A percentile compares a stretch with the other conserved stretches of the same genome.
Conservation (phyloP, 192 early-diverging fungal species). For the Entrophospora sp. region DNA sequence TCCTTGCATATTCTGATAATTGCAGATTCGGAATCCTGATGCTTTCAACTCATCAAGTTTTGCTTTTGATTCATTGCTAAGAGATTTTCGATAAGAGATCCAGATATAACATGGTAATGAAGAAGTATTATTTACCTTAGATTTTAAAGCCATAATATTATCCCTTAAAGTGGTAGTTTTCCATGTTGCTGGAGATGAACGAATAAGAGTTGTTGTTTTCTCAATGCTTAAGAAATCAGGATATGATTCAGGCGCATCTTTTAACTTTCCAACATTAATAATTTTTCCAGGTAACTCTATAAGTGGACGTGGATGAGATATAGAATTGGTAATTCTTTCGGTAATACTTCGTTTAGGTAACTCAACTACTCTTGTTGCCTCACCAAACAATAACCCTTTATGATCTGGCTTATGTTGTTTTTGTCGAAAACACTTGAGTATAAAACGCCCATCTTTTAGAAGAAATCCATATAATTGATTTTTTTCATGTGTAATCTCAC, state of each 20-base stretch:
- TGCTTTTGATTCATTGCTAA: slow-evolving; percentile 5
- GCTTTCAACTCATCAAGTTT: not conserved
- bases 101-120: slow-evolving; percentile 2
- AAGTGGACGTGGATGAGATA: not conserved
- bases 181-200: not conserved
- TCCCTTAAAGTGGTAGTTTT: slow-evolving; percentile 6
- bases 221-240: slow-evolving; percentile 2
- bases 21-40: not conserved
- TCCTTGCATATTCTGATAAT: not conserved
- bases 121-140: not conserved
- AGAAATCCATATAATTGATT: slow-evolving; percentile 9
- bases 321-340: not conserved
- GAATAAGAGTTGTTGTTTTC: not conserved
- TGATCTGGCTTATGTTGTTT: slow-evolving; percentile 11
- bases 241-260: not conserved
- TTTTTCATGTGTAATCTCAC: not conserved
- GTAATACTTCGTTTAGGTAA: not conserved
- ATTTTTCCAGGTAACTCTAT: not conserved
- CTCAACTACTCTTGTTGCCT: not conserved
- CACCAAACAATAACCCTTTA: not conserved
- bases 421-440: slow-evolving; percentile 10
- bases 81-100: slow-evolving; percentile 4
- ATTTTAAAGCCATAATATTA: not conserved
- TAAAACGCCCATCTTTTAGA: not conserved
- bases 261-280: slow-evolving; percentile 4